These are phyloP conservation scores for Neospermospora avenae DNA, from an alignment of 2,329 filamentous ascomycete species.

Conservation along the genomic window DNA sequence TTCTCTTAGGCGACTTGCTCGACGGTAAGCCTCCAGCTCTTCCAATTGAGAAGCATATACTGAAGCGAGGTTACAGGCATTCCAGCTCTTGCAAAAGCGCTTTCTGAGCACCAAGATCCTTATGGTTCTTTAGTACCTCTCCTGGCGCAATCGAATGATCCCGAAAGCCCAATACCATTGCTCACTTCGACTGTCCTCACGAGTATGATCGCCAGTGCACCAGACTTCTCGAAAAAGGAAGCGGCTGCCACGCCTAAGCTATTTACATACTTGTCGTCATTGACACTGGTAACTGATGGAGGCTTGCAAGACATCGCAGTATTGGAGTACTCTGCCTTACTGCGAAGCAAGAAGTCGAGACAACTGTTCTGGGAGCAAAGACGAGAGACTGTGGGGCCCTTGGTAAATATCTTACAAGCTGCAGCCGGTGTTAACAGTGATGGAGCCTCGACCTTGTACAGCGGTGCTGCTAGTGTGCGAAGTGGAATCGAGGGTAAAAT, in stretches of 20 bases:
- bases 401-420: constrained; percentile 78
- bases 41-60: background rate
- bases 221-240: constrained; percentile 60
- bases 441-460: constrained; percentile 60
- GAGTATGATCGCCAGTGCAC: constrained; percentile 65
- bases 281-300: constrained; percentile 82
- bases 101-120: constrained; percentile 72
- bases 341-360: constrained; percentile 71
- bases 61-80: constrained; percentile 55
- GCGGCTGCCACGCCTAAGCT: constrained; percentile 71
- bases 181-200: constrained; percentile 86
- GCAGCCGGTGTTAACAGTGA: constrained; percentile 71
- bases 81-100: constrained; percentile 70
- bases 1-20: constrained; percentile 82
- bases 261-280: constrained; percentile 78
- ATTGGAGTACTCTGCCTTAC: constrained; percentile 80
- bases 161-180: constrained; percentile 78
- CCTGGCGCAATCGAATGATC: constrained; percentile 70
- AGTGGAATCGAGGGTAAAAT: constrained; percentile 60
- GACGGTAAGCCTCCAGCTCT: constrained; percentile 57
- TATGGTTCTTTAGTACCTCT: constrained; percentile 83
- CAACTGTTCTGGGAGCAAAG: constrained; percentile 89
- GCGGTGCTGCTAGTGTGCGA: constrained; percentile 49
- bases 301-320: constrained; percentile 95
- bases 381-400: constrained; percentile 76